phyloP scores from a whole-genome alignment of 371 early-diverging fungal species.

The Mucor saturninus region DNA sequence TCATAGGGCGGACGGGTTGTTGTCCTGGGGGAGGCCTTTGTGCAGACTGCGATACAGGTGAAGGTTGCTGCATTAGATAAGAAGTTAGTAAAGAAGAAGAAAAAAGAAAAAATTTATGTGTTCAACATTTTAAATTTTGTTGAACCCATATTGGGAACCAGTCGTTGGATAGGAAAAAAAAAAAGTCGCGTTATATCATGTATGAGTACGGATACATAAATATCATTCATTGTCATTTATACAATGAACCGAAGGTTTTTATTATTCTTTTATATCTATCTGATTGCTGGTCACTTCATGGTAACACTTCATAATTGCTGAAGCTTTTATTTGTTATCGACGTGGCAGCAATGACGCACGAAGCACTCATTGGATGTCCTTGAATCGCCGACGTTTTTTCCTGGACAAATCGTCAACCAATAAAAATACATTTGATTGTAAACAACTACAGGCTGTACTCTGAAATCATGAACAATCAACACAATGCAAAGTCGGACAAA shows the following conservation, averaged over 20 bases:
- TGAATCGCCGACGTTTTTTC: too few relatives aligned
- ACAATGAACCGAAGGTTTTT: background rate
- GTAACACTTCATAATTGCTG: background rate
- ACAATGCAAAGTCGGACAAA: too few relatives aligned
- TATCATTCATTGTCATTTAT: background rate
- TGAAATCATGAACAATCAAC: too few relatives aligned
- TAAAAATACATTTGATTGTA: too few relatives aligned
- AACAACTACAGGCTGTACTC: too few relatives aligned
- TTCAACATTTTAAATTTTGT: background rate
- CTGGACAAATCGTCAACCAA: too few relatives aligned
- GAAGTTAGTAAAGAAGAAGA: background rate
- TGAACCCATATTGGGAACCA: background rate
- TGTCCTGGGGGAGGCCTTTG: conserved; percentile 30
- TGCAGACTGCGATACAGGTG: conserved; percentile 20
- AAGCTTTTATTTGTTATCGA: conserved; percentile 1
- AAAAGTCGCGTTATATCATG: conserved; percentile 1
- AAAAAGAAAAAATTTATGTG: background rate
- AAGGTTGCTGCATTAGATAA: conserved; percentile 14
- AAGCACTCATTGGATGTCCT: background rate
- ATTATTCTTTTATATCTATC: background rate
- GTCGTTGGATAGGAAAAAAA: background rate
- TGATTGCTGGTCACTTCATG: background rate
- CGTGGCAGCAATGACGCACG: conserved; percentile 7
- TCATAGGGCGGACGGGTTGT: conserved; percentile 25
- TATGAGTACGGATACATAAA: background rate